Conservation (phyloP, 345 rosid species). For the Salix viminalis region DNA sequence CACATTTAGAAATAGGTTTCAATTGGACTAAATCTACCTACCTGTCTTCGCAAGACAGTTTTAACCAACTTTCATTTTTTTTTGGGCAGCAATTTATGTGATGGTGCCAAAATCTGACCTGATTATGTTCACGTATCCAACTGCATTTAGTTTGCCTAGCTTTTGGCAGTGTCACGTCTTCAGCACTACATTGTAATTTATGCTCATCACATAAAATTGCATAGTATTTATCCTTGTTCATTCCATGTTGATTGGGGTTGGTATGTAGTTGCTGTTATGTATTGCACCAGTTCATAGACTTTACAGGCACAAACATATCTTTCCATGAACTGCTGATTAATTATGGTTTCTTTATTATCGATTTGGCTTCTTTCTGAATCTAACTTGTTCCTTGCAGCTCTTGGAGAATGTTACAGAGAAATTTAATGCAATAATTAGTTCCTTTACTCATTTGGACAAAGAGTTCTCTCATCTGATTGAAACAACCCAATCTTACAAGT, state of each 20-base stretch:
- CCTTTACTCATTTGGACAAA: slow-evolving; percentile 81
- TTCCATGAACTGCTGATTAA: background rate
- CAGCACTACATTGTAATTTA: background rate
- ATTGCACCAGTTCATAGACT: background rate
- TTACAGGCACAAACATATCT: background rate
- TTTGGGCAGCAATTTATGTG: no score
- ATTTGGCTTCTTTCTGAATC: slow-evolving; percentile 1
- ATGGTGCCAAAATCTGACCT: no score
- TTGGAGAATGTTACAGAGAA: slow-evolving; percentile 74
- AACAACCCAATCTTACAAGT: slow-evolving; percentile 68
- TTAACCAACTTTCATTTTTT: no score
- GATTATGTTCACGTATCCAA: no score
- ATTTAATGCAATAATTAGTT: slow-evolving; percentile 69
- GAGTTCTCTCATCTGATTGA: slow-evolving; percentile 81
- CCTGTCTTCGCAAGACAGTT: no score
- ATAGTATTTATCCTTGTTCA: background rate
- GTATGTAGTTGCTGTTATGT: background rate
- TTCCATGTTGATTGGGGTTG: background rate
- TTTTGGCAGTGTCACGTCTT: background rate
- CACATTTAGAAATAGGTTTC: no score
- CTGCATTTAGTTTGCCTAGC: background rate
- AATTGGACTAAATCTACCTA: no score
- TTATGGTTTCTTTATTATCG: background rate
- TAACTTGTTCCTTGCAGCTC: slow-evolving; percentile 50
- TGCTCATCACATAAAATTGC: background rate